Conservation (phyloP, 2,329 filamentous ascomycete genomes). For the Calonectria honghensis region DNA sequence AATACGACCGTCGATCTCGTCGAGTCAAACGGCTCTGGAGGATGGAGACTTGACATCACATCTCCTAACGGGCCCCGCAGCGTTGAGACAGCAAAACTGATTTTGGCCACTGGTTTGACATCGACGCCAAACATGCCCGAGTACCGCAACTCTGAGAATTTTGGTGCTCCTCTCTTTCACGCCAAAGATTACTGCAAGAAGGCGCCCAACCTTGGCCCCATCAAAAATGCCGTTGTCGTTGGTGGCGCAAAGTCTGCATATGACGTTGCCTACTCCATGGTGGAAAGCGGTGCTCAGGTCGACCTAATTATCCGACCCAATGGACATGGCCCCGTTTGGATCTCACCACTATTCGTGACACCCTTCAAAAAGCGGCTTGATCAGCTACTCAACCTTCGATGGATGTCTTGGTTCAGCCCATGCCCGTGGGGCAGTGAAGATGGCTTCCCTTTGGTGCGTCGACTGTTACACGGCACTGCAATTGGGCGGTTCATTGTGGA, state of each 20-base stretch:
- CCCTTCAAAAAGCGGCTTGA: conserved; percentile 77
- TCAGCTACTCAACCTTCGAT: conserved; percentile 70
- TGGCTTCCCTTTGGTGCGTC: conserved; percentile 68
- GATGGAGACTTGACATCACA: conserved; percentile 48
- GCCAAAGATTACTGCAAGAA: conserved; percentile 63
- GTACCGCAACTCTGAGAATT: conserved; percentile 61
- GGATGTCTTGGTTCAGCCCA: conserved; percentile 79
- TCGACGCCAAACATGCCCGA: conserved; percentile 65
- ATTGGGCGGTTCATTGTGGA: conserved; percentile 69
- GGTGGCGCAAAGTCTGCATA: conserved; percentile 76
- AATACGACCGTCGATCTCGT: conserved; percentile 69
- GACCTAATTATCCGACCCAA: conserved; percentile 70
- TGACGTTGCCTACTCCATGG: conserved; percentile 75
- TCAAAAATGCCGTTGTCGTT: conserved; percentile 66
- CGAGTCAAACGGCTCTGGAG: conserved; percentile 45
- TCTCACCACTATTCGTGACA: conserved; percentile 75
- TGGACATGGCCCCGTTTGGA: conserved; percentile 73
- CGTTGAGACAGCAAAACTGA: conserved; percentile 62
- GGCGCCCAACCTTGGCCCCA: conserved; percentile 56
- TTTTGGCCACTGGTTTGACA: conserved; percentile 71
- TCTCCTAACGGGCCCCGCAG: conserved; percentile 13
- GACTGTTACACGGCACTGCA: conserved; percentile 70
- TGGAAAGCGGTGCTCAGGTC: conserved; percentile 66
- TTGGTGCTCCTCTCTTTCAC: conserved; percentile 65
- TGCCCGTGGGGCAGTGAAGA: conserved; percentile 78